Base-by-base conservation (phyloP, 1,139 yeast genomes). In the Yamadazyma jaroonii region DNA sequence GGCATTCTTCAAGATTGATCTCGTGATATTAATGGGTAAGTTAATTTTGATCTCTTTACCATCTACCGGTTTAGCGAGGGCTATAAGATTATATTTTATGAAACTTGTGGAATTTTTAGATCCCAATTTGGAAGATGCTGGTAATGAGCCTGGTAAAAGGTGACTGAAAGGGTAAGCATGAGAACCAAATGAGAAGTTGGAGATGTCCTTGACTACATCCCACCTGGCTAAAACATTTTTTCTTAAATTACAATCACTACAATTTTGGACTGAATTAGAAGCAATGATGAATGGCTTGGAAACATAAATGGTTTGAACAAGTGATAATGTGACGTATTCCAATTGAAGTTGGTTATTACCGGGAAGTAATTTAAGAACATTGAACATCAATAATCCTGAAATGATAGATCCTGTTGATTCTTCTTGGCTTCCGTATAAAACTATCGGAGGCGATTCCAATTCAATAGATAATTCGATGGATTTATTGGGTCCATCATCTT, bases 141-240 rank as follows among this genome's bases (percentile, higher is more conserved):
- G 97, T 24, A 89, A 59, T n/a, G 84, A 70, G 0, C 99, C 98
- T 0, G 97, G 95, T 10, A 92, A 59, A 30, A 94, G 64, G 58
- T 89, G 90, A n/a, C 96, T 84, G 56, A 94, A 92, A 2, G 98
- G 99, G 56, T 87, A 92, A 2, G 87, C 89, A 52, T 92, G 96
- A 15, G 72, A 67, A 1, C 92, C 95, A 9, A 71, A 60, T 2
- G 77, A 62, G 47, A 88, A 76, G 6, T 69, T 64, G 3, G 81
- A 73, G 1, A 75, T 65, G 13, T 71, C 67, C 3, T 77, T 66
- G 37, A 92, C 71, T 12, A 92, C 85, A 49, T 88, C 90, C 99
- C 99, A 94, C 39, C 83, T 67, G 24, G 96, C 95, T 48, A 94
- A 65, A 33, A 80, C 84, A 8, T 77, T 77, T 4, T 64, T 62